Percentiles rank a stretch among this genome's conserved stretches.
Conservation (phyloP, 345 rosid species). For the Aquilaria yunnanensis region DNA sequence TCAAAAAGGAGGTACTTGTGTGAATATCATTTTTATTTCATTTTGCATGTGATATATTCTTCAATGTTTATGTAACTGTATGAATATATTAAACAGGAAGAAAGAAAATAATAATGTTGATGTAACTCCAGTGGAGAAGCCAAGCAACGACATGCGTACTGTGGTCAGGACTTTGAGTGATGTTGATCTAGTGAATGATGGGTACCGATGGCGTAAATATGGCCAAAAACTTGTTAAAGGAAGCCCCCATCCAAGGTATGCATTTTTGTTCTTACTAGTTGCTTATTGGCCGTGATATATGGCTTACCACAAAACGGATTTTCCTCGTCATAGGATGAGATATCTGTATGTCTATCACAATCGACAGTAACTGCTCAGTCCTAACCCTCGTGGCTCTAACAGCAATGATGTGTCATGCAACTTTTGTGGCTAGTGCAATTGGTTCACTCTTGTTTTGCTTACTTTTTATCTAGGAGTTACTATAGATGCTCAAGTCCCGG, state of each 20-base stretch:
- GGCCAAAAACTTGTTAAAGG: slow-evolving; percentile 98
- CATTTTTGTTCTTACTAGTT: slow-evolving; percentile 1
- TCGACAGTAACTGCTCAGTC: too few species aligned
- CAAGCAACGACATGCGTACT: slow-evolving; percentile 41
- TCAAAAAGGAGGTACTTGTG: slow-evolving; percentile 61
- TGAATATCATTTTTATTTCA: background rate
- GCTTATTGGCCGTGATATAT: background rate
- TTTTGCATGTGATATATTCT: slow-evolving; percentile 4
- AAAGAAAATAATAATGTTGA: slow-evolving; percentile 36
- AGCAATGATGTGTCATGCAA: background rate
- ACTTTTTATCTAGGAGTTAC: slow-evolving; percentile 65
- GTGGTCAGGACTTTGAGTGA: slow-evolving; percentile 55
- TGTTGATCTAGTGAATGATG: slow-evolving; percentile 79
- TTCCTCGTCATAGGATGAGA: background rate
- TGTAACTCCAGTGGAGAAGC: slow-evolving; percentile 38
- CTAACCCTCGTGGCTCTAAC: too few species aligned
- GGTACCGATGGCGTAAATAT: slow-evolving; percentile 98
- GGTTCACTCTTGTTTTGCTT: slow-evolving; percentile 6
- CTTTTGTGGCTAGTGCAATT: background rate
- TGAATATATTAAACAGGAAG: slow-evolving; percentile 51
- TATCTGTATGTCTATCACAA: background rate
- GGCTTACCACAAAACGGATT: background rate
- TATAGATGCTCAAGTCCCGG: slow-evolving; percentile 92
- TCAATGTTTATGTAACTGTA: slow-evolving; percentile 13
- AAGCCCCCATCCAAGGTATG: slow-evolving; percentile 88